phyloP scores from a whole-genome alignment of 768 basidiomycete genomes.

The Naganishia vishniacii region DNA sequence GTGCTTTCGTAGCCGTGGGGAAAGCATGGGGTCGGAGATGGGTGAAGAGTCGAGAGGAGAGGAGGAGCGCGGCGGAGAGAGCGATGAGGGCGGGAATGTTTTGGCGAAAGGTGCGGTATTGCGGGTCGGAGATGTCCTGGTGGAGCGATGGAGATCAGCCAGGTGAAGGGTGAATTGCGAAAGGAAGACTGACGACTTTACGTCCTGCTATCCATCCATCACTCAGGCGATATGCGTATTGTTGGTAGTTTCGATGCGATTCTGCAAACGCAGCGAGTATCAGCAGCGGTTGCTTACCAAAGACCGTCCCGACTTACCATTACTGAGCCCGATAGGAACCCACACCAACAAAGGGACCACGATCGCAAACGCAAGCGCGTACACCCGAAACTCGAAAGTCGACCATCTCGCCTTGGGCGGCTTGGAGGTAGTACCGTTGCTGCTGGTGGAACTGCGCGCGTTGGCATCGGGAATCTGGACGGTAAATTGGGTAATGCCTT shows the following conservation, averaged over 20 bases:
- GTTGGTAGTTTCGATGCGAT: slow-evolving; percentile 63
- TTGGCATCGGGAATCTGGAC: slow-evolving; percentile 24
- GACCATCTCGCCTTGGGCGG: slow-evolving; percentile 67
- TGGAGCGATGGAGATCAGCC: too few species aligned
- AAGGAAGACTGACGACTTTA: slow-evolving; percentile 58
- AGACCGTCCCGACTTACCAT: slow-evolving; percentile 56
- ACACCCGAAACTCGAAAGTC: slow-evolving; percentile 73
- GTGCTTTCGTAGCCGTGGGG: slow-evolving; percentile 1
- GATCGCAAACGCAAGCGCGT: slow-evolving; percentile 59
- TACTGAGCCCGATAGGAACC: slow-evolving; percentile 68
- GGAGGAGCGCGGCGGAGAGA: slow-evolving; percentile 58
- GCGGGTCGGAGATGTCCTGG: slow-evolving; percentile 86
- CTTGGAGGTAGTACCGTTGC: too few species aligned
- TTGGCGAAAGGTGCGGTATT: slow-evolving; percentile 80
- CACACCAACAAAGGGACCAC: slow-evolving; percentile 70
- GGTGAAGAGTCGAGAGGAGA: slow-evolving; percentile 57
- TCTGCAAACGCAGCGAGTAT: neutral
- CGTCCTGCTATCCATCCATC: slow-evolving; percentile 78
- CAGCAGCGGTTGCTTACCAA: neutral
- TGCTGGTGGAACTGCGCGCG: neutral
- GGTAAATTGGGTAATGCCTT: slow-evolving; percentile 17
- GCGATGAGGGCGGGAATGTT: slow-evolving; percentile 64
- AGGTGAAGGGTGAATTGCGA: too few species aligned
- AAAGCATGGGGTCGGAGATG: slow-evolving; percentile 19
- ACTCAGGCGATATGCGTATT: slow-evolving; percentile 59